Conservation (phyloP, 192 early-diverging fungal genomes). For the Tieghemiomyces parasiticus region DNA sequence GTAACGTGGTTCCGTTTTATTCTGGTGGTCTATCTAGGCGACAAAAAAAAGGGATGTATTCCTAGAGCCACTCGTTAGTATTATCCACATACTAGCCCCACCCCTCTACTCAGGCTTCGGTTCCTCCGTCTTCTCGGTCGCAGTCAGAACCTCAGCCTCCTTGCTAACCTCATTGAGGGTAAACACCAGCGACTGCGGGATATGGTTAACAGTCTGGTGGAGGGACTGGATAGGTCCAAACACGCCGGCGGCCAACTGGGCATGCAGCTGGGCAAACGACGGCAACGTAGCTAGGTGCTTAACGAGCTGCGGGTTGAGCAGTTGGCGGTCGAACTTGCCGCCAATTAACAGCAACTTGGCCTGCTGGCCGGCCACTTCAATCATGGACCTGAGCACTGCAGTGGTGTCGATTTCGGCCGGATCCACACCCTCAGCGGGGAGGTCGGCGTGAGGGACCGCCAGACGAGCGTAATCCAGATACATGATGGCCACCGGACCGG, state of each 20-base stretch:
- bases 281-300: slow-evolving; percentile 23
- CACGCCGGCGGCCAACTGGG: slow-evolving; percentile 24
- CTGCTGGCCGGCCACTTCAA: slow-evolving; percentile 16
- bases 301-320: slow-evolving; percentile 24
- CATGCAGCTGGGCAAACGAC: slow-evolving; percentile 18
- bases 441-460: not conserved
- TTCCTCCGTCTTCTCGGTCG: no score
- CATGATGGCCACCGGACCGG: slow-evolving; percentile 24
- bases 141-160: not conserved
- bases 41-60: no score
- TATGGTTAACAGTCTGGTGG: slow-evolving; percentile 7
- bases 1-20: no score
- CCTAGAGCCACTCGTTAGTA: no score
- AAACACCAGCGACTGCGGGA: slow-evolving; percentile 10
- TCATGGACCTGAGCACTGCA: slow-evolving; percentile 19
- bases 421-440: not conserved
- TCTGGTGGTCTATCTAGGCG: no score
- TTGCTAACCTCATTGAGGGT: not conserved
- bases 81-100: no score
- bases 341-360: slow-evolving; percentile 25
- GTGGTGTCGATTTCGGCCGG: slow-evolving; percentile 5
- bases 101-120: no score
- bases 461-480: slow-evolving; percentile 15
- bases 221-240: slow-evolving; percentile 7
- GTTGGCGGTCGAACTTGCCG: slow-evolving; percentile 18